Percentiles rank a stretch among this genome's conserved stretches.
phyloP scores from a whole-genome alignment of 2,329 filamentous ascomycete genomes.

The Colletotrichum caudatum region DNA sequence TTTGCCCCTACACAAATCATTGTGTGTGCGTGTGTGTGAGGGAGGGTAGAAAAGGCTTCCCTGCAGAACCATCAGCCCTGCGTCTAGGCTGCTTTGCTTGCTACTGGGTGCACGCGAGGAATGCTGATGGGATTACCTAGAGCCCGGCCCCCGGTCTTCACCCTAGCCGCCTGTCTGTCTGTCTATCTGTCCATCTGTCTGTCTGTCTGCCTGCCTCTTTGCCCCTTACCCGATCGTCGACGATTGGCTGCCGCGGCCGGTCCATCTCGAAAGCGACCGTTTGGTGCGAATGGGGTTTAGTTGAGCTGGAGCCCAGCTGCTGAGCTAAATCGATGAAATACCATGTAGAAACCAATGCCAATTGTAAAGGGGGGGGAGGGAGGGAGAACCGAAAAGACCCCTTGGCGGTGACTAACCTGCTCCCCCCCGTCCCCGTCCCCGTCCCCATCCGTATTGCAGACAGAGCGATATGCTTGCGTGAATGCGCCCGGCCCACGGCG shows the following conservation, averaged over 20 bases:
- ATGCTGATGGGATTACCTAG: constrained; percentile 1
- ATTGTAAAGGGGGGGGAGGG: not conserved
- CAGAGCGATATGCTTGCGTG: not conserved
- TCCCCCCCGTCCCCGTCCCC: too few species aligned
- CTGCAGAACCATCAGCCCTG: constrained; percentile 20
- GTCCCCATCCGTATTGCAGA: not conserved
- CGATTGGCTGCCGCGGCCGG: not conserved
- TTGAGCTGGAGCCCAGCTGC: not conserved
- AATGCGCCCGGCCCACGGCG: constrained; percentile 1
- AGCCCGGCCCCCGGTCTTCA: not conserved
- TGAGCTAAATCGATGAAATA: not conserved
- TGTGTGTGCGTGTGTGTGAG: too few species aligned
- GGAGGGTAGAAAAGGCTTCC: constrained; percentile 9
- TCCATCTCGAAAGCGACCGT: not conserved
- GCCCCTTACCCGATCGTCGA: not conserved
- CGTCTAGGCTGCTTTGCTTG: too few species aligned
- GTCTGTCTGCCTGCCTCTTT: too few species aligned
- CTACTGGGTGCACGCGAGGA: not conserved
- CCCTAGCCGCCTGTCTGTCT: not conserved
- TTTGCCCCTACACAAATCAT: not conserved
- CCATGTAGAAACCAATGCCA: not conserved
- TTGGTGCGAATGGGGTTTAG: not conserved
- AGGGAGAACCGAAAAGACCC: not conserved
- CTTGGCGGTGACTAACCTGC: not conserved
- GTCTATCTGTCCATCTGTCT: not conserved